phyloP scores from a whole-genome alignment of 495 filamentous ascomycete genomes.

The Platismatia glauca region DNA sequence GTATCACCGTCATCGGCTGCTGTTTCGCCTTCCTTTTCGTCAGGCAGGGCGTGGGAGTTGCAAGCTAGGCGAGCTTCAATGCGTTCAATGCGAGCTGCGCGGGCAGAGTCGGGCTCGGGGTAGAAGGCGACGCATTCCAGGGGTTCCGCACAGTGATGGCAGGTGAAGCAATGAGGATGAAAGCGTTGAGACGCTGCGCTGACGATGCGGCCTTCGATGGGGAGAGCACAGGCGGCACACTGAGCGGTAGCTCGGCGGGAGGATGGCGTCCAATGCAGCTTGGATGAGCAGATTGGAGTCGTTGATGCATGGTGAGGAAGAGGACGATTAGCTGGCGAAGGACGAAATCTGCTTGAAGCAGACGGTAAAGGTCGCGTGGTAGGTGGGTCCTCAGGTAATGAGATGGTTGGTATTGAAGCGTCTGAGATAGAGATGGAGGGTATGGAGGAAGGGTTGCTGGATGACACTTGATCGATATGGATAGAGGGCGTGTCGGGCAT shows the following conservation, averaged over 20 bases:
- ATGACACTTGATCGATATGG: conserved; percentile 13
- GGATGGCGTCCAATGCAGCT: conserved; percentile 26
- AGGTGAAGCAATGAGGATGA: conserved; percentile 88
- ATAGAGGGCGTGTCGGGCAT: conserved; percentile 45
- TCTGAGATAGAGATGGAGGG: conserved; percentile 58
- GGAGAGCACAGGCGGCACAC: conserved; percentile 73
- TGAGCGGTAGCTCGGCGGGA: conserved; percentile 60
- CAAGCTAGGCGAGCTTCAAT: conserved; percentile 43
- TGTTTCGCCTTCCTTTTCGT: conserved; percentile 47
- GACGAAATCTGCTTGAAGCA: neutral
- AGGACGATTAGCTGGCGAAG: conserved; percentile 17
- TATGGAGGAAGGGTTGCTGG: conserved; percentile 27
- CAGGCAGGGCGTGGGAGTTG: conserved; percentile 48
- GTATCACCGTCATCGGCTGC: conserved; percentile 59
- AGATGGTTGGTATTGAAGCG: conserved; percentile 27
- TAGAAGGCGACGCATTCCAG: conserved; percentile 96
- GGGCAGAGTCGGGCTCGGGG: conserved; percentile 68
- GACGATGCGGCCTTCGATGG: conserved; percentile 85
- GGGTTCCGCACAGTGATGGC: conserved; percentile 74
- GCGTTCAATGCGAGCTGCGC: conserved; percentile 59
- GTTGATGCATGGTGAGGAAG: conserved; percentile 25
- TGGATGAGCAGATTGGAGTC: conserved; percentile 20
- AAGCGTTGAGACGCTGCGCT: conserved; percentile 73
- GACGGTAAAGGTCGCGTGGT: conserved; percentile 8
- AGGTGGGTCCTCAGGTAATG: conserved; percentile 20